A percentile compares a stretch with the other conserved stretches of the same genome.
Conservation (phyloP, 2,329 filamentous ascomycete genomes). For the Alternaria sp. region DNA sequence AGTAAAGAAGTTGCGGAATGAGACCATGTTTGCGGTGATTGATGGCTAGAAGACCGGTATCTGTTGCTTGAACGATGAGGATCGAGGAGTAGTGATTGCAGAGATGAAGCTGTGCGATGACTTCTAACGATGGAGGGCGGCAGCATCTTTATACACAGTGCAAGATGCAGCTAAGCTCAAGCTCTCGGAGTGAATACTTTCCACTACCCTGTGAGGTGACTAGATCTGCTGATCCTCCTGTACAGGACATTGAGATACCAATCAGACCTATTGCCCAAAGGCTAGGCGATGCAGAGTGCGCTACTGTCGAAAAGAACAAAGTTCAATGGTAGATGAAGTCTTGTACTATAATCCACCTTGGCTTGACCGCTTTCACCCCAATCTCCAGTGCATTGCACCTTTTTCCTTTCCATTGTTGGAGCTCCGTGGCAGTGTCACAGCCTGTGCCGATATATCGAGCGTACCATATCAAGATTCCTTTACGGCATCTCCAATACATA, state of each 20-base stretch:
- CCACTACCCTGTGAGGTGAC: background rate
- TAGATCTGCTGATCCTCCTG: conserved; percentile 8
- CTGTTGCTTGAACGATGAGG: conserved; percentile 1
- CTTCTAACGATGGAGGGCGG: conserved; percentile 1
- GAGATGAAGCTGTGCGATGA: conserved; percentile 12
- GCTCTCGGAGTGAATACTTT: background rate
- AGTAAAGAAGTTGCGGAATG: conserved; percentile 24
- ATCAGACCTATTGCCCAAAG: background rate
- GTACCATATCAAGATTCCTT: background rate
- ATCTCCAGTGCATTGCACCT: background rate
- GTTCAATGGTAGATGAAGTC: background rate
- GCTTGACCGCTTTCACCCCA: background rate
- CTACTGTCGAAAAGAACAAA: background rate
- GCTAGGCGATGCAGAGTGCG: background rate
- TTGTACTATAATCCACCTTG: background rate
- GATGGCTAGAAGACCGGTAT: background rate
- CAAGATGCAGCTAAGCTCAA: background rate
- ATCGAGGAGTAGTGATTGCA: conserved; percentile 10
- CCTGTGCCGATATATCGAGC: background rate
- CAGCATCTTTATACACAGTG: conserved; percentile 9
- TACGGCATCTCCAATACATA: background rate
- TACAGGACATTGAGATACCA: conserved; percentile 5
- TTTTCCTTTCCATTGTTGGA: background rate
- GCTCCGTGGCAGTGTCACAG: background rate
- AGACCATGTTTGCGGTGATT: conserved; percentile 21